Evolutionary conservation across 2,329 filamentous ascomycete genomes (phyloP).

Genomic region (Cytospora paraplurivora): DNA sequence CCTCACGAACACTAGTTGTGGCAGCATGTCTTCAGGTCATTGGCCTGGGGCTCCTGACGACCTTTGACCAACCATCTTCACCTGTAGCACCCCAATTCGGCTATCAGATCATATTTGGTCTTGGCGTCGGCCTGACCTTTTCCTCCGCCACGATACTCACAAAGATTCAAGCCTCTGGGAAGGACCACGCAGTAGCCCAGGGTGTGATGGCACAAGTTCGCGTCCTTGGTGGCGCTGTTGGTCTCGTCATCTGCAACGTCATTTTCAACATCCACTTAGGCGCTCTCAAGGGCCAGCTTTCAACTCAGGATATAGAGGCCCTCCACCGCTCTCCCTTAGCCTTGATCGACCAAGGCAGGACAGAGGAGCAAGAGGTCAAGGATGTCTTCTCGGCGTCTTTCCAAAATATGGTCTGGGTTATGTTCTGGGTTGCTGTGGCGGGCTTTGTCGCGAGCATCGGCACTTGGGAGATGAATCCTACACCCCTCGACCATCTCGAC

Average conservation of each 20-base stretch:
- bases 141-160: slow-evolving; percentile 60
- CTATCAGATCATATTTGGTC: slow-evolving; percentile 58
- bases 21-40: slow-evolving; percentile 55
- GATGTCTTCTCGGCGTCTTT: slow-evolving; percentile 50
- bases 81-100: slow-evolving; percentile 50
- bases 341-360: slow-evolving; percentile 39
- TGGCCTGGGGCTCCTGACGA: slow-evolving; percentile 54
- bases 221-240: slow-evolving; percentile 61
- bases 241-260: slow-evolving; percentile 60
- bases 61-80: slow-evolving; percentile 38
- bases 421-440: slow-evolving; percentile 47
- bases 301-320: slow-evolving; percentile 41
- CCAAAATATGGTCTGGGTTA: slow-evolving; percentile 48
- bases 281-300: slow-evolving; percentile 35
- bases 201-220: slow-evolving; percentile 62
- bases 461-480: slow-evolving; percentile 47
- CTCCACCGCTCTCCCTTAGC: slow-evolving; percentile 50
- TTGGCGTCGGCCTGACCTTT: slow-evolving; percentile 61
- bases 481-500: slow-evolving; percentile 31
- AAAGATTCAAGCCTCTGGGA: slow-evolving; percentile 51
- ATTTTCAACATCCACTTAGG: slow-evolving; percentile 54
- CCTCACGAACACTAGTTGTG: slow-evolving; percentile 51
- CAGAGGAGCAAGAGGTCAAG: slow-evolving; percentile 38
- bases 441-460: slow-evolving; percentile 49
- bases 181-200: slow-evolving; percentile 59